Evolutionary conservation across 2,329 filamentous ascomycete genomes (phyloP).

Genomic region (Trichoderma sp.): DNA sequence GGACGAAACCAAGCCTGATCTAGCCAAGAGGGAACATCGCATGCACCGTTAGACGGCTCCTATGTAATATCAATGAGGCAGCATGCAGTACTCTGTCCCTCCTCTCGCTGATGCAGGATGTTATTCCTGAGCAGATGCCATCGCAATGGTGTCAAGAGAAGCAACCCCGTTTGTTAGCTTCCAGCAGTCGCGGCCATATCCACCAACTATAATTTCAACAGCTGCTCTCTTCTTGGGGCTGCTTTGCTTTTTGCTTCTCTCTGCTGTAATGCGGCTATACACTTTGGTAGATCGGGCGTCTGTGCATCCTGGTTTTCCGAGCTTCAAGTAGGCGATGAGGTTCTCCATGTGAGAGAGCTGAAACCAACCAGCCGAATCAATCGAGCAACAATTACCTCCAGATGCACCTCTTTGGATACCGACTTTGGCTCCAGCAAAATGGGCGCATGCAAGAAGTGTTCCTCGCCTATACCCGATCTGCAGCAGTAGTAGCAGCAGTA

Average conservation of each 20-base stretch:
- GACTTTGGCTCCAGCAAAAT: not conserved
- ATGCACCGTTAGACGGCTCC: not conserved
- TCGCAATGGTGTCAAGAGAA: not conserved
- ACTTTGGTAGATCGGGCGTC: not conserved
- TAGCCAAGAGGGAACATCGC: constrained; percentile 9
- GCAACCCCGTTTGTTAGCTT: not conserved
- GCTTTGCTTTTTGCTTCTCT: not conserved
- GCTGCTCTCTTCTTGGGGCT: not conserved
- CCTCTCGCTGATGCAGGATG: not conserved
- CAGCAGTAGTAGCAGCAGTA: too few species aligned
- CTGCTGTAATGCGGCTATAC: not conserved
- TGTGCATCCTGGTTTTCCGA: not conserved
- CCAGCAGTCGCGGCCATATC: not conserved
- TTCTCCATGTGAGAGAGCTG: not conserved
- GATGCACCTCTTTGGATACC: not conserved
- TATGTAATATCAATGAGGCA: not conserved
- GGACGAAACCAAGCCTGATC: not conserved
- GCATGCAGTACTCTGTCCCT: not conserved
- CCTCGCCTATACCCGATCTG: not conserved
- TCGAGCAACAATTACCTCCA: not conserved
- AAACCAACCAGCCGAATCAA: not conserved
- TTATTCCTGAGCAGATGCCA: not conserved
- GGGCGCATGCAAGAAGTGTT: not conserved
- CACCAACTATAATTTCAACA: not conserved
- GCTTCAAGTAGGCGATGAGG: not conserved